Conservation (phyloP, 2,329 filamentous ascomycete species). For the Thielaviopsis musarum region DNA sequence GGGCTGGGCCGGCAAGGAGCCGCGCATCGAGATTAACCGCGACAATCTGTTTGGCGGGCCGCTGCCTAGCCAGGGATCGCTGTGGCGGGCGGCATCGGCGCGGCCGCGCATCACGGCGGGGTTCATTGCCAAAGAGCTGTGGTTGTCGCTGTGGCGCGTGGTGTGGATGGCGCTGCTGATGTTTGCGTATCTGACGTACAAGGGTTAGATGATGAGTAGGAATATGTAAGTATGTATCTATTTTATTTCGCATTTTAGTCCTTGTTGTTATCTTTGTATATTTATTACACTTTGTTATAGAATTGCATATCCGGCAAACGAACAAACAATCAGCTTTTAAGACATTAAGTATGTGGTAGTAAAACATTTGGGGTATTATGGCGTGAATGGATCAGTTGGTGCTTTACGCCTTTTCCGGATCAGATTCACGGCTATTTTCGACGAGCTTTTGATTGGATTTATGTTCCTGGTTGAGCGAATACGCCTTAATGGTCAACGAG, state of each 20-base stretch:
- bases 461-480: conserved; percentile 20
- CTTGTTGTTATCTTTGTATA: conserved; percentile 46
- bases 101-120: conserved; percentile 22
- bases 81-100: conserved; percentile 17
- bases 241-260: background rate
- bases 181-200: conserved; percentile 51
- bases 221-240: background rate
- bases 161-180: conserved; percentile 43
- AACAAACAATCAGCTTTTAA: background rate
- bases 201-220: conserved; percentile 27
- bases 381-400: background rate
- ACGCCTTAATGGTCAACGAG: conserved; percentile 18
- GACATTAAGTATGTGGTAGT: background rate
- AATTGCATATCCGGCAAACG: background rate
- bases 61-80: conserved; percentile 3
- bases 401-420: conserved; percentile 2
- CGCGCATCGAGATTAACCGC: conserved; percentile 36
- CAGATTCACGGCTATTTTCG: background rate
- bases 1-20: conserved; percentile 29
- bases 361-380: background rate
- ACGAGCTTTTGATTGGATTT: conserved; percentile 14
- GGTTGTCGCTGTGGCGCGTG: conserved; percentile 43
- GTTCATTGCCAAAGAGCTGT: conserved; percentile 42
- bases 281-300: conserved; percentile 41
- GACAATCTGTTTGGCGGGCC: conserved; percentile 23